A percentile compares a stretch with the other conserved stretches of the same genome.
These are phyloP conservation scores for Glaciozyma antarctica DNA, from an alignment of 768 basidiomycete species.

Conservation along the genomic window DNA sequence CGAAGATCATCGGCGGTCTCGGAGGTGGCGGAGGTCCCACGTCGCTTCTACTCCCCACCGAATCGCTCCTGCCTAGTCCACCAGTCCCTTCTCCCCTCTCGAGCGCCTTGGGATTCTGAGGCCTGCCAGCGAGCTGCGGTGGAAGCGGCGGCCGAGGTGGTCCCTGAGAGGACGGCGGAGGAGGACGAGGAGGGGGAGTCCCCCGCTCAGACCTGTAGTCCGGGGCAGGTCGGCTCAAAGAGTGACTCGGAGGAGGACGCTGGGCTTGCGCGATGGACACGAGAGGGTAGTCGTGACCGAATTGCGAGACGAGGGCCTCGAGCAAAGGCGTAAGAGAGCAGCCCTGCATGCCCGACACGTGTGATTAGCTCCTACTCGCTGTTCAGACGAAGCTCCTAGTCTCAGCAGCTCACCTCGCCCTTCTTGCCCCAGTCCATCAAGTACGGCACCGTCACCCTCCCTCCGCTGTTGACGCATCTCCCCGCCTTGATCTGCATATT, in stretches of 20 bases:
- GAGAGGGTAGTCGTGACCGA: constrained; percentile 46
- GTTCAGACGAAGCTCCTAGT: background rate
- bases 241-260: constrained; percentile 29
- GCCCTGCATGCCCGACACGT: constrained; percentile 45
- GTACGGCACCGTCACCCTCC: constrained; percentile 60
- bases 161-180: constrained; percentile 23
- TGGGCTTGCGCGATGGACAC: constrained; percentile 15
- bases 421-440: constrained; percentile 69
- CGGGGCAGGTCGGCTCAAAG: background rate
- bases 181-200: background rate
- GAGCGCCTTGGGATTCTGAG: constrained; percentile 21
- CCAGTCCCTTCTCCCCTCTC: background rate
- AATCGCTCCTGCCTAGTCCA: background rate
- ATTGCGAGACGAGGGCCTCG: constrained; percentile 67
- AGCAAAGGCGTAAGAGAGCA: constrained; percentile 66
- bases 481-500: constrained; percentile 80
- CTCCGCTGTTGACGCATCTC: constrained; percentile 68
- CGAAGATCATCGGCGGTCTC: constrained; percentile 42
- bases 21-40: constrained; percentile 31
- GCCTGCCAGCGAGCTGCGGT: constrained; percentile 29
- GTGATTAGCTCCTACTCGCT: background rate
- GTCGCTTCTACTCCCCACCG: background rate
- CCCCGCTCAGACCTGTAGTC: constrained; percentile 18
- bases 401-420: constrained; percentile 55
- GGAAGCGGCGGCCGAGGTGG: constrained; percentile 25